Conservation (phyloP, 345 rosid genomes). For the Ceriops decandra region DNA sequence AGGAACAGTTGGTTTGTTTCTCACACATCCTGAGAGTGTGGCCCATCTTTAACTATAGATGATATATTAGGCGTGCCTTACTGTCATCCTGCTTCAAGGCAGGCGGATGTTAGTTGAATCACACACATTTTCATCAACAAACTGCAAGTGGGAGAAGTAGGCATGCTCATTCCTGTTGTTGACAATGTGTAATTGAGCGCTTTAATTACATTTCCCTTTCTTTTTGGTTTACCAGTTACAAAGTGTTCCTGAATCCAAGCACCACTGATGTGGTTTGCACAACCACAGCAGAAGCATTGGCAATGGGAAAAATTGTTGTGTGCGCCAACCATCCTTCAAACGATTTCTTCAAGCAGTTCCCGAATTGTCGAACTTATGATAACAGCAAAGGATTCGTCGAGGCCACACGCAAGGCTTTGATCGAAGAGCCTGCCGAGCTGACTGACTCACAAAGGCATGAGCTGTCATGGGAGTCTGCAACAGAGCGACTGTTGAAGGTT, state of each 20-base stretch:
- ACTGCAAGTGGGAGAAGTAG: neutral
- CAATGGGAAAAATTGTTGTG: slow-evolving; percentile 84
- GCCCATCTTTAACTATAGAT: no score
- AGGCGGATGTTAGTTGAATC: neutral
- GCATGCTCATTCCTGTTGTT: neutral
- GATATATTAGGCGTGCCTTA: no score
- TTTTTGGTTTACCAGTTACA: slow-evolving; percentile 52
- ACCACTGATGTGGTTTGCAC: slow-evolving; percentile 98
- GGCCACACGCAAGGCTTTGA: slow-evolving; percentile 52
- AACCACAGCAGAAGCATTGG: slow-evolving; percentile 94
- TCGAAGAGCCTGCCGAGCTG: slow-evolving; percentile 60
- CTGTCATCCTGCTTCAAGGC: no score
- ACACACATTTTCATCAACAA: neutral
- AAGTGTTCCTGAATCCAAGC: slow-evolving; percentile 95
- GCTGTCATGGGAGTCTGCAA: slow-evolving; percentile 91
- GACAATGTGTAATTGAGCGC: neutral
- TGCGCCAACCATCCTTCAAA: slow-evolving; percentile 46
- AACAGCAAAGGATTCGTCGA: slow-evolving; percentile 49
- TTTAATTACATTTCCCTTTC: neutral
- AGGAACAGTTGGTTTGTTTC: no score
- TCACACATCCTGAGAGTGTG: no score
- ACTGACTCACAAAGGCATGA: slow-evolving; percentile 64
- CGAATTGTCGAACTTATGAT: slow-evolving; percentile 63
- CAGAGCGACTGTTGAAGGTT: slow-evolving; percentile 61
- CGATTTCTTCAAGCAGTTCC: slow-evolving; percentile 61